Conservation (phyloP, 345 rosid genomes). For the Aegle marmelos region DNA sequence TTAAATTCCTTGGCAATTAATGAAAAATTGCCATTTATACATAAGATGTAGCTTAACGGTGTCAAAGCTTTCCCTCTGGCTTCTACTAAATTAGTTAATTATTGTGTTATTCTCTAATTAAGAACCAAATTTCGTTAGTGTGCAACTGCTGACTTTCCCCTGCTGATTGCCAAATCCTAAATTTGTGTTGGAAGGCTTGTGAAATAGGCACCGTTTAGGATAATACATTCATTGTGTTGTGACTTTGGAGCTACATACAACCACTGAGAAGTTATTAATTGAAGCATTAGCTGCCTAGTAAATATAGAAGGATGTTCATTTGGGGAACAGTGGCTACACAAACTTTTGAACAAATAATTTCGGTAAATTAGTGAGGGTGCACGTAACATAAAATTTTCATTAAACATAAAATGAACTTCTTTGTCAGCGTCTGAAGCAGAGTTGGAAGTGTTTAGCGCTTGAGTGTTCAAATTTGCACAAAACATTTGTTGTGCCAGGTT, state of each 20-base stretch:
- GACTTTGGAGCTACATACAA: neutral
- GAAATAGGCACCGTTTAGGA: neutral
- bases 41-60: no score
- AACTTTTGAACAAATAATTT: no score
- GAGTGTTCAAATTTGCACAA: neutral
- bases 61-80: neutral
- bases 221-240: neutral
- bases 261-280: neutral
- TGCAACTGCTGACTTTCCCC: neutral
- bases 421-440: neutral
- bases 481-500: neutral
- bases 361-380: neutral
- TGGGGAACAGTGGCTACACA: neutral
- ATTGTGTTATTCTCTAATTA: neutral
- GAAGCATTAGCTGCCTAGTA: neutral
- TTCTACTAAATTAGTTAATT: neutral
- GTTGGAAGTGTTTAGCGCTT: neutral
- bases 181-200: neutral
- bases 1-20: neutral
- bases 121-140: neutral
- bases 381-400: neutral
- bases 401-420: no score
- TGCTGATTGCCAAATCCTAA: neutral
- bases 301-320: no score
- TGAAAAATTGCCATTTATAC: neutral